These are phyloP conservation scores for Rhizoclosmatium globosum DNA, from an alignment of 192 early-diverging fungal genomes.

Conservation along the genomic window DNA sequence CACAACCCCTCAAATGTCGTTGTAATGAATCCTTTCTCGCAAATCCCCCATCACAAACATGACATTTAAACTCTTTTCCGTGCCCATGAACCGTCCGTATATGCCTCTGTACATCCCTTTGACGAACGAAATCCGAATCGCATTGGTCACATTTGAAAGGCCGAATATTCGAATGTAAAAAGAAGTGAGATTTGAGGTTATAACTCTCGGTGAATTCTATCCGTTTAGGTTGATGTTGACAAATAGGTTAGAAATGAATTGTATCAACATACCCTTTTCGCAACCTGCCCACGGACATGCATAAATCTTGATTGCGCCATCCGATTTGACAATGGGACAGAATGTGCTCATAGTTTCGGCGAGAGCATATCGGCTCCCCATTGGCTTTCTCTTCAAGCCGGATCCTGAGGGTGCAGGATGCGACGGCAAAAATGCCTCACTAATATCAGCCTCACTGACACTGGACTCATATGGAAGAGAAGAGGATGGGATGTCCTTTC, in stretches of 20 bases:
- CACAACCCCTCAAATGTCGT: constrained; percentile 1
- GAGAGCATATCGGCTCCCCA: neutral
- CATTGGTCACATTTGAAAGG: neutral
- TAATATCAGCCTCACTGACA: too few relatives aligned
- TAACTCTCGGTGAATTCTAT: constrained; percentile 1
- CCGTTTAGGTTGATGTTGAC: neutral
- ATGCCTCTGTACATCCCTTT: neutral
- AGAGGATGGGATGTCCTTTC: neutral
- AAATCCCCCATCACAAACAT: neutral
- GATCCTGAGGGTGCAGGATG: neutral
- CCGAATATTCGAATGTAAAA: constrained; percentile 6
- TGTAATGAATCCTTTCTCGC: neutral
- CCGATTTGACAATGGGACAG: neutral
- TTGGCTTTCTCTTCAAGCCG: neutral
- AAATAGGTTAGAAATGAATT: neutral
- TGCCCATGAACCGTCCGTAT: neutral
- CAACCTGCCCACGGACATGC: neutral
- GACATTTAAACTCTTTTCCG: neutral
- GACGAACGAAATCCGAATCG: neutral
- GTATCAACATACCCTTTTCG: neutral
- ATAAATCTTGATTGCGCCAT: neutral
- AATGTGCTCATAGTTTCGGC: neutral
- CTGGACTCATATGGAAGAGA: neutral
- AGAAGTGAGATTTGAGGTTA: constrained; percentile 4
- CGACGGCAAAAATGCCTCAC: neutral